Evolutionary conservation across 192 early-diverging fungal species (phyloP).

Genomic region (Funneliformis geosporum): DNA sequence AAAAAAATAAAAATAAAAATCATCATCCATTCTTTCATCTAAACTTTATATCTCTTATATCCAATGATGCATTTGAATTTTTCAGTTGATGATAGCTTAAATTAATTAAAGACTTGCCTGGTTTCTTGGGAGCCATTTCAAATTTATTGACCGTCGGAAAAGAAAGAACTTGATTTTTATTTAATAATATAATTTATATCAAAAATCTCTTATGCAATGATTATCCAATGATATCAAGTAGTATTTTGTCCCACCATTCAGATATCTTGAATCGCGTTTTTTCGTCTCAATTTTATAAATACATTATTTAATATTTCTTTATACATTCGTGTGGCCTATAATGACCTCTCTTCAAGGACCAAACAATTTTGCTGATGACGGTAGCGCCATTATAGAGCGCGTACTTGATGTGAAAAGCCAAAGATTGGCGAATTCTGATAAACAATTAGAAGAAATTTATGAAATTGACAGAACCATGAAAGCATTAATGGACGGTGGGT

Average conservation of each 20-base stretch:
- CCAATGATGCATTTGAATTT: background rate
- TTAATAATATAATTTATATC: background rate
- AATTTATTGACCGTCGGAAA: background rate
- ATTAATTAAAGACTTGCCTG: background rate
- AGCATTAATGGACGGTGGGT: conserved; percentile 47
- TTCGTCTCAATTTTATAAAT: no score
- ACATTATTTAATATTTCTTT: no score
- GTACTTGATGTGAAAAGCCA: conserved; percentile 41
- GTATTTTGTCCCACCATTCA: background rate
- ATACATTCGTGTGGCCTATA: background rate
- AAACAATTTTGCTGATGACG: conserved; percentile 68
- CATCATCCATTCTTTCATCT: no score
- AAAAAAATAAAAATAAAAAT: no score
- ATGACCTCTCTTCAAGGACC: conserved; percentile 53
- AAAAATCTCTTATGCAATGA: background rate
- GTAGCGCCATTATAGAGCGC: conserved; percentile 62
- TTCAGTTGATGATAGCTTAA: background rate
- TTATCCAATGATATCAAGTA: background rate
- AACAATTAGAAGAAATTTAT: conserved; percentile 48
- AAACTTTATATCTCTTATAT: background rate
- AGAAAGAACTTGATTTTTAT: background rate
- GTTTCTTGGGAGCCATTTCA: conserved; percentile 22
- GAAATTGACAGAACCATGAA: conserved; percentile 67
- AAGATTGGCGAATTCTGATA: conserved; percentile 33
- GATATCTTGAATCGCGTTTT: background rate